Percentiles rank a stretch among this genome's conserved stretches.
phyloP scores from a whole-genome alignment of 495 filamentous ascomycete species.

The Extremus antarcticus region DNA sequence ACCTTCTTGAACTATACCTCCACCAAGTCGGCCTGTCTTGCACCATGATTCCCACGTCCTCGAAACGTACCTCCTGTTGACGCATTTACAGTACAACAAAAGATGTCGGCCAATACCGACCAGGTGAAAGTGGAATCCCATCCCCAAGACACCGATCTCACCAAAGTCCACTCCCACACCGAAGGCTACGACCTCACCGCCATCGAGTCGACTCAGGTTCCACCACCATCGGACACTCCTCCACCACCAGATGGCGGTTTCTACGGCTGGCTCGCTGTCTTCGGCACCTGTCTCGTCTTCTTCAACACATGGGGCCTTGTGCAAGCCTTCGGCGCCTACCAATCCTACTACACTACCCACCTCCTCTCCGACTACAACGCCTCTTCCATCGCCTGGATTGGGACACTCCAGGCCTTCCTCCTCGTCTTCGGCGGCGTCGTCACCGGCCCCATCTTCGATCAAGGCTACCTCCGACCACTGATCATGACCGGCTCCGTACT shows the following conservation, averaged over 20 bases:
- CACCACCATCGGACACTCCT: background rate
- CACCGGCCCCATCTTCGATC: slow-evolving; percentile 33
- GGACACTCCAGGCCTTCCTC: slow-evolving; percentile 22
- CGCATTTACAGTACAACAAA: too few species aligned
- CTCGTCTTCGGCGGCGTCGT: slow-evolving; percentile 33
- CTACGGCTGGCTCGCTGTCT: slow-evolving; percentile 54
- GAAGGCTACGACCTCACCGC: background rate
- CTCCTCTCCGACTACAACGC: slow-evolving; percentile 1
- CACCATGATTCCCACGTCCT: too few species aligned
- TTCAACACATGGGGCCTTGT: slow-evolving; percentile 44
- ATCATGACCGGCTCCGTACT: slow-evolving; percentile 23
- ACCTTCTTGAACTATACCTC: too few species aligned
- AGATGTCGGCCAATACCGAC: too few species aligned
- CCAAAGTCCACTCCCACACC: background rate
- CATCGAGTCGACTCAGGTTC: background rate
- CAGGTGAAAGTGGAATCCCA: background rate
- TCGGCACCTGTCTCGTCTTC: slow-evolving; percentile 52
- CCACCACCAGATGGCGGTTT: slow-evolving; percentile 48
- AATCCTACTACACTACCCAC: slow-evolving; percentile 22
- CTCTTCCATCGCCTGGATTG: slow-evolving; percentile 24
- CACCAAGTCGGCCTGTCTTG: too few species aligned
- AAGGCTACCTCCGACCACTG: slow-evolving; percentile 12
- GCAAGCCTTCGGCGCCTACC: slow-evolving; percentile 21
- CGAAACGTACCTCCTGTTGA: too few species aligned
- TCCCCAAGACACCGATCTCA: background rate